Base-by-base conservation (phyloP, 306 rosid species). In the Astragalus membranaceus region DNA sequence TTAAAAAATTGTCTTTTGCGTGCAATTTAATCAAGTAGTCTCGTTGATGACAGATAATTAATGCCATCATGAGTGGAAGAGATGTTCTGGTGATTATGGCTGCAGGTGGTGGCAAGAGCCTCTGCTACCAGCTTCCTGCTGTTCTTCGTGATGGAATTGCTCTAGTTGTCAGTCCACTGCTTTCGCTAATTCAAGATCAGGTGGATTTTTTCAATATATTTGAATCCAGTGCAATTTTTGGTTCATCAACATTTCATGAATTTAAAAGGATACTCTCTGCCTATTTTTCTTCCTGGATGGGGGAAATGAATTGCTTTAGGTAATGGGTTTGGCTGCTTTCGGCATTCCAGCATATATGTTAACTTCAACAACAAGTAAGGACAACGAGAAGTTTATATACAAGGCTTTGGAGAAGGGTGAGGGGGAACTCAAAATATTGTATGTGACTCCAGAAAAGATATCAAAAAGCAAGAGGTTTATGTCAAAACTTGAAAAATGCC, bases 21-120 rank as follows among this genome's bases (percentile, higher is more conserved):
- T 64, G 26, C 35, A 43, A 33, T 78, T 80, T 85, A 75, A 58
- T 81, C 43, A 47, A 44, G 64, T 48, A 67, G 57, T 67, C 41
- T 56, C 11, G 6, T 68, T 63, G 53, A 43, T 72, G 47, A 35
- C 87, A 93, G 98, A 93, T 93, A 70, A 84, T 90, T 69, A 93
- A 93, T 84, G 93, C 98, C 62, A 73, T 89, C 79, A 73, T 92
- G 98, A 88, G 91, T 73, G 81, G 95, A 79, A 87, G 88, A 81
- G 90, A 93, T 79, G 96, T 93, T 61, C 62, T 90, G 73, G 98
- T 93, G 70, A 86, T 92, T 79, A 92, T 92, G 98, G 98, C 98
- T 61, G 96, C 98, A 3, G 98, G 98, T 78, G 96, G 98, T 82
- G 98, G 98, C 81, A 93, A 93, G 84, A 93, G 98, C 77, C 93